phyloP scores from a whole-genome alignment of 805 yeast genomes.

The Jamesozyma jinghongensis region DNA sequence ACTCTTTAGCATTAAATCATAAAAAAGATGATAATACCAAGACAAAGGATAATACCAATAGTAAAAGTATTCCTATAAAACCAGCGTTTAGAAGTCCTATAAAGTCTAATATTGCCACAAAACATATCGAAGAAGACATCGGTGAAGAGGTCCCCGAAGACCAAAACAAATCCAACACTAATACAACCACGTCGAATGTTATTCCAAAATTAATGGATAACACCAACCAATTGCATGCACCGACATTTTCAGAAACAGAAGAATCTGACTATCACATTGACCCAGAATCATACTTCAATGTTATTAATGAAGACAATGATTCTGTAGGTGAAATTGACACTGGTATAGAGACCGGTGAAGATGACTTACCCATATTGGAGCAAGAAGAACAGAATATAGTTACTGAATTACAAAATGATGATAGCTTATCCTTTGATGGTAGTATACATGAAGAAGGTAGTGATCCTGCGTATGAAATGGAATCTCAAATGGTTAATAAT shows the following conservation, averaged over 20 bases:
- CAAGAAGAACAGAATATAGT: slow-evolving; percentile 28
- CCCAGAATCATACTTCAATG: slow-evolving; percentile 26
- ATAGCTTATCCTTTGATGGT: slow-evolving; percentile 27
- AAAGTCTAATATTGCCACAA: background rate
- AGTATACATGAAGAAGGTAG: slow-evolving; percentile 28
- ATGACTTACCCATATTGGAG: slow-evolving; percentile 25
- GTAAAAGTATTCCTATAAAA: slow-evolving; percentile 32
- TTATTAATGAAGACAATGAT: slow-evolving; percentile 24
- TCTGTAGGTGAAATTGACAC: slow-evolving; percentile 29
- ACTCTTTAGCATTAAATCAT: background rate
- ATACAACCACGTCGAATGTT: slow-evolving; percentile 8
- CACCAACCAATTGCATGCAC: slow-evolving; percentile 16
- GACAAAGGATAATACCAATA: slow-evolving; percentile 31
- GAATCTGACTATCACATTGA: slow-evolving; percentile 30
- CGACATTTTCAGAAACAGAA: slow-evolving; percentile 26
- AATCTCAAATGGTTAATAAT: slow-evolving; percentile 3
- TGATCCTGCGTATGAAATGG: slow-evolving; percentile 17
- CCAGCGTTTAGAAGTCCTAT: slow-evolving; percentile 4
- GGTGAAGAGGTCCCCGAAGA: slow-evolving; percentile 43
- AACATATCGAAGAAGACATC: slow-evolving; percentile 32
- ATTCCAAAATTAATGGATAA: slow-evolving; percentile 6
- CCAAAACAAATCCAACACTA: background rate
- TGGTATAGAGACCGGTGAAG: slow-evolving; percentile 28
- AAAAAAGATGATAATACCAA: background rate
- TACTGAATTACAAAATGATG: slow-evolving; percentile 25